Percentiles rank a stretch among this genome's conserved stretches.
Evolutionary conservation across 2,329 filamentous ascomycete genomes (phyloP).

Genomic region (Sarocladium brachiariae): DNA sequence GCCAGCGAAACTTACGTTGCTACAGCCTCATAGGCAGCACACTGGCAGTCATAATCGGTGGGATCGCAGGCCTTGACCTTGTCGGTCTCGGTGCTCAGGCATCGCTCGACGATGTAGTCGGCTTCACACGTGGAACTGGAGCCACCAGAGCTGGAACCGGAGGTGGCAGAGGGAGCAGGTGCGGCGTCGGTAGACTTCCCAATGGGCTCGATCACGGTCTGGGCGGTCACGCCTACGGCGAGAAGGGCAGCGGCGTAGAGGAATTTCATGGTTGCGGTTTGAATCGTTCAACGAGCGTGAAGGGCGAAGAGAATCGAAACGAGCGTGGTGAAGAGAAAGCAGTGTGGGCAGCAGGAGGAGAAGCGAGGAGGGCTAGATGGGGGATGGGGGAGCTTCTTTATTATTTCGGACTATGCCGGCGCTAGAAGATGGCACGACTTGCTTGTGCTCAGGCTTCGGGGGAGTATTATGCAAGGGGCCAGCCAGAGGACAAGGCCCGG

Average conservation of each 20-base stretch:
- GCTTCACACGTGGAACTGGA: conserved; percentile 30
- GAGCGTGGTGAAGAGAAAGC: conserved; percentile 3
- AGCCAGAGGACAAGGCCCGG: neutral
- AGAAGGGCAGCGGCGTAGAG: conserved; percentile 33
- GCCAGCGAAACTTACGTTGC: conserved; percentile 37
- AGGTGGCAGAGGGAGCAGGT: conserved; percentile 21
- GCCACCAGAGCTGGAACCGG: conserved; percentile 18
- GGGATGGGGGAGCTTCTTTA: neutral
- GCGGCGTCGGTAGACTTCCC: conserved; percentile 15
- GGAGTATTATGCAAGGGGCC: conserved; percentile 1
- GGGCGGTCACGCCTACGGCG: conserved; percentile 27
- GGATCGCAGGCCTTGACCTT: conserved; percentile 31
- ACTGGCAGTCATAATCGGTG: conserved; percentile 41
- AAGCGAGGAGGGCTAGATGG: neutral
- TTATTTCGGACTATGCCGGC: neutral
- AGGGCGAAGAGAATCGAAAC: neutral
- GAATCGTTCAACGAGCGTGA: conserved; percentile 11
- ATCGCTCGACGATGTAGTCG: conserved; percentile 40
- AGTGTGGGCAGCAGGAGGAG: neutral
- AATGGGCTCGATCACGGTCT: conserved; percentile 17
- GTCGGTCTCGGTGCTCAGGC: conserved; percentile 32
- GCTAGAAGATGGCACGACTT: neutral
- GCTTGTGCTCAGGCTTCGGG: neutral
- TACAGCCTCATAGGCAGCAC: conserved; percentile 35
- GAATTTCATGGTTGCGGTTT: conserved; percentile 35